Evolutionary conservation across 169 alveolate species (phyloP), one percentile per base, ranked within the genome.

Genomic region (Plasmodium knowlesi): DNA sequence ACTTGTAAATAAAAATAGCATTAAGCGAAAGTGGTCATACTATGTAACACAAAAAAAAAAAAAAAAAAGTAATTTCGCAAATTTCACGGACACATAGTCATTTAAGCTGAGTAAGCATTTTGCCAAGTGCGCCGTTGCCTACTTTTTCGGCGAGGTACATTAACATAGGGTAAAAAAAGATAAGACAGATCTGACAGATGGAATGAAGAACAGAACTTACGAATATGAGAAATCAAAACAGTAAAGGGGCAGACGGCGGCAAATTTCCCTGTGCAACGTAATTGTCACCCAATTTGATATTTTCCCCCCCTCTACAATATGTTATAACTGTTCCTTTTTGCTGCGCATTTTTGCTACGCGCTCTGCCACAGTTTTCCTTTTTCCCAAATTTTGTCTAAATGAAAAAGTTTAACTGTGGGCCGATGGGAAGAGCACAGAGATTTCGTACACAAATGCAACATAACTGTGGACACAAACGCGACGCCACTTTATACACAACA

Each of bases 371-470:
- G 74, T 84, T 71, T 41, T 71, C 53, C 0, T 41, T 84, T 19
- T 46, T 19, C 43, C 72, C 32, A 84, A 84, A 84, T 41, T 25
- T 70, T 72, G 46, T 84, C 82, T 41, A 84, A 34, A 84, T 39
- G 28, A 1, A 72, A 71, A 84, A 32, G 46, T 28, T 28, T 28
- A 76, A 25, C 30, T 34, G 34, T 76, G 25, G 30, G 25, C 50
- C 10, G 70, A 82, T 8, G n/a, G 19, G 41, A 53, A 82, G 53
- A 43, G 53, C 53, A 16, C 16, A 43, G 53, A 12, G 53, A 43
- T 9, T 57, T 57, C 30, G 32, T 57, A 57, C 30, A n/a, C 53
- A 43, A 43, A 43, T 43, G 53, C 53, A 16, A 43, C 53, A 43
- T 43, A 43, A 43, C 53, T 5, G 53, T 9, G 53, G 9, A 43